Percentiles rank a stretch among this genome's conserved stretches.
Evolutionary conservation across 192 early-diverging fungal genomes (phyloP).

Genomic region (Backusella psychrophila): DNA sequence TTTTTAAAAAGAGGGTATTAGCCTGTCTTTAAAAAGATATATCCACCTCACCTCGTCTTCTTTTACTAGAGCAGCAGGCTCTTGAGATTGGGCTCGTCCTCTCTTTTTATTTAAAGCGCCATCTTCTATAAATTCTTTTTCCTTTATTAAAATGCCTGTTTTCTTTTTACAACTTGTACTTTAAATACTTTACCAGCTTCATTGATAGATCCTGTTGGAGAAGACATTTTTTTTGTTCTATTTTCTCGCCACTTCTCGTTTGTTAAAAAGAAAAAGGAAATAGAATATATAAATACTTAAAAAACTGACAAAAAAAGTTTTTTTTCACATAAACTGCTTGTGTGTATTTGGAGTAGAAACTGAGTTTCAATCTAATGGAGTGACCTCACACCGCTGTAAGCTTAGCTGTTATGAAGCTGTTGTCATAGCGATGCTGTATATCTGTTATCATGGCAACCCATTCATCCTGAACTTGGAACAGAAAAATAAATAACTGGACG

Average conservation of each 20-base stretch:
- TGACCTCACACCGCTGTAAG: background rate
- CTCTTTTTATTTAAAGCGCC: conserved; percentile 26
- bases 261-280: background rate
- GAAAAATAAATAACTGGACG: too few relatives aligned
- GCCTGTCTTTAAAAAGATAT: background rate
- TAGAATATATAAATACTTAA: background rate
- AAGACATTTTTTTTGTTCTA: conserved; percentile 7
- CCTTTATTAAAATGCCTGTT: background rate
- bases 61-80: conserved; percentile 13
- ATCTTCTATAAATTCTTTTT: conserved; percentile 15
- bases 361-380: background rate
- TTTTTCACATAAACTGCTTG: background rate
- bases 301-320: background rate
- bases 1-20: too few relatives aligned
- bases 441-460: too few relatives aligned
- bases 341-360: background rate
- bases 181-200: conserved; percentile 6
- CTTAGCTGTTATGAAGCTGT: too few relatives aligned
- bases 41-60: conserved; percentile 3
- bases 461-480: too few relatives aligned
- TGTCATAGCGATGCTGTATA: too few relatives aligned
- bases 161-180: background rate
- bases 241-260: too few relatives aligned
- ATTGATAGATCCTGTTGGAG: conserved; percentile 10
- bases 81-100: conserved; percentile 35